Evolutionary conservation across 495 filamentous ascomycete species (phyloP).

Genomic region (Hypoxylon fuscum): DNA sequence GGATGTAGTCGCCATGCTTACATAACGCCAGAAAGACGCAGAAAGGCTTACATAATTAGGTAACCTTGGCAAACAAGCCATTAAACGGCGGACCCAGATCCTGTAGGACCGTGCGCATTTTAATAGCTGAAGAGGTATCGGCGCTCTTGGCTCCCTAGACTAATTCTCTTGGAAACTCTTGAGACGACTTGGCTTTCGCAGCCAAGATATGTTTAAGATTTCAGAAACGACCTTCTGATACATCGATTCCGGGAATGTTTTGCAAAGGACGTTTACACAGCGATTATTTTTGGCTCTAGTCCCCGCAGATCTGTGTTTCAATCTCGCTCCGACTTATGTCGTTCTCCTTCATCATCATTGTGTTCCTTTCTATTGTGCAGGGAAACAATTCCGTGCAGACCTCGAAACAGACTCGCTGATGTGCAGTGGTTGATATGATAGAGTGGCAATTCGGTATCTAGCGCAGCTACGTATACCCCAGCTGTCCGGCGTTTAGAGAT

Average conservation of each 20-base stretch:
- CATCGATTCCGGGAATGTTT: slow-evolving; percentile 20
- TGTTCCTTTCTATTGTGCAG: neutral
- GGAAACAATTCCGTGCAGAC: slow-evolving; percentile 20
- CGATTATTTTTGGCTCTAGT: slow-evolving; percentile 31
- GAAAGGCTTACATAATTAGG: no score
- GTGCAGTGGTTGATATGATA: neutral
- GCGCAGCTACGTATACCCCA: neutral
- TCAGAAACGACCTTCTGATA: slow-evolving; percentile 35
- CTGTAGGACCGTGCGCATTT: no score
- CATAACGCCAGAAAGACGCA: no score
- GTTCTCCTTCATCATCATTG: neutral
- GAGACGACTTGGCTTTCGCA: slow-evolving; percentile 40
- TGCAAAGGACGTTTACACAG: slow-evolving; percentile 1
- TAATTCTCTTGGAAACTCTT: slow-evolving; percentile 2
- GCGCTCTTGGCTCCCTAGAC: slow-evolving; percentile 3
- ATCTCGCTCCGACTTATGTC: slow-evolving; percentile 7
- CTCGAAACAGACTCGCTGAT: neutral
- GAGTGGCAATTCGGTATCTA: no score
- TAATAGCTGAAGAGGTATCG: no score
- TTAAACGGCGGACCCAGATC: no score
- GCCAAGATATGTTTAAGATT: slow-evolving; percentile 33
- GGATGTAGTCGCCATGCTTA: no score
- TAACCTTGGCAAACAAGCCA: no score
- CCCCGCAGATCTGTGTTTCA: slow-evolving; percentile 34
- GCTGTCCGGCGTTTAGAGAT: slow-evolving; percentile 4